Conservation (phyloP, 768 basidiomycete species). For the Leccinellum albellum region DNA sequence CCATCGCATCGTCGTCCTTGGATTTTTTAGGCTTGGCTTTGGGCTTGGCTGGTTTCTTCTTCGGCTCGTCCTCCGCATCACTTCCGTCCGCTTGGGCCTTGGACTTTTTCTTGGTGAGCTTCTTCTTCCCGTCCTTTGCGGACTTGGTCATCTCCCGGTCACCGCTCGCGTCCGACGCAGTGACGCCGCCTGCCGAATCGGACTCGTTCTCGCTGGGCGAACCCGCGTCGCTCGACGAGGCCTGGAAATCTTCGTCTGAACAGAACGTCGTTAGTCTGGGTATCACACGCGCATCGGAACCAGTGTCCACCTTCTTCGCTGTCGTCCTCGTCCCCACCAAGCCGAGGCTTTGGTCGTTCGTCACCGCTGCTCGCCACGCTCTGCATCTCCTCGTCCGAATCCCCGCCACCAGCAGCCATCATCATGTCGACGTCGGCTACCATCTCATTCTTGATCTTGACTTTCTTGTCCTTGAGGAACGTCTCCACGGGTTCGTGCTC, state of each 20-base stretch:
- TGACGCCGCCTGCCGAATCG: constrained; percentile 60
- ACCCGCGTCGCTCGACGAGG: constrained; percentile 80
- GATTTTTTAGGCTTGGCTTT: constrained; percentile 38
- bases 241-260: constrained; percentile 87
- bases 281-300: not conserved
- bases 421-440: constrained; percentile 81
- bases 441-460: constrained; percentile 94
- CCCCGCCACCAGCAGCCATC: constrained; percentile 57
- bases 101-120: constrained; percentile 39
- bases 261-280: not conserved
- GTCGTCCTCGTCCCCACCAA: constrained; percentile 62
- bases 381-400: constrained; percentile 81
- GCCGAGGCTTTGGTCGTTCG: constrained; percentile 50
- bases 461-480: constrained; percentile 87
- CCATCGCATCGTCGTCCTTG: constrained; percentile 48
- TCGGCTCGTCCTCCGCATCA: constrained; percentile 42
- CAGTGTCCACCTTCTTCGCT: constrained; percentile 59
- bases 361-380: constrained; percentile 72
- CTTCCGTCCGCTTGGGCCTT: constrained; percentile 44
- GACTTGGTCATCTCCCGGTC: constrained; percentile 58
- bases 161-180: constrained; percentile 82
- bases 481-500: constrained; percentile 84
- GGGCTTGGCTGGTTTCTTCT: constrained; percentile 45
- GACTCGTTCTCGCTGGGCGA: constrained; percentile 78
- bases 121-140: constrained; percentile 34